Conservation (phyloP, 2,329 filamentous ascomycete genomes). For the Fusarium sp. region DNA sequence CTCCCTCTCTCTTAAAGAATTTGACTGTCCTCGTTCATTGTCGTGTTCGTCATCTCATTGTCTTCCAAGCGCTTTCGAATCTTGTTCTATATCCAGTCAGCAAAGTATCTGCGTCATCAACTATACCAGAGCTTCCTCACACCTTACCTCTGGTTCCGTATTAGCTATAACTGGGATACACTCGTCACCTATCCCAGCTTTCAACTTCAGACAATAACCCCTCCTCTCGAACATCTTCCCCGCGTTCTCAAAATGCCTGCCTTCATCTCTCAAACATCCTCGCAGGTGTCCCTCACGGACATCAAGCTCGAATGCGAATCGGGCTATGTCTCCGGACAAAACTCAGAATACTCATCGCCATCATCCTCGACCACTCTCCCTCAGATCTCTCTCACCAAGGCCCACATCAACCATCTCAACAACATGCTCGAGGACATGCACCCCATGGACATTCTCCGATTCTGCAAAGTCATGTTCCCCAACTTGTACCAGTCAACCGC, state of each 20-base stretch:
- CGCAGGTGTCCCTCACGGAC: constrained; percentile 57
- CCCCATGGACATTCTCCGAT: constrained; percentile 91
- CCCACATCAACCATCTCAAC: constrained; percentile 93
- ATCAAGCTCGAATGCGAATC: constrained; percentile 76
- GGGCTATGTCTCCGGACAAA: constrained; percentile 79
- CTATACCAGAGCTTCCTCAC: constrained; percentile 23
- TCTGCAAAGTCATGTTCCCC: constrained; percentile 92
- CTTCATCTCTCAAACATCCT: constrained; percentile 57
- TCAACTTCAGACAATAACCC: constrained; percentile 42
- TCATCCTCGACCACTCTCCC: constrained; percentile 67
- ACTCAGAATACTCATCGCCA: constrained; percentile 58
- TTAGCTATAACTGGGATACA: constrained; percentile 43
- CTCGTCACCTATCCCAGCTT: constrained; percentile 27
- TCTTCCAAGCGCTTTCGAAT: constrained; percentile 42
- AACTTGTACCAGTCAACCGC: constrained; percentile 90
- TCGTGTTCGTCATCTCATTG: constrained; percentile 41
- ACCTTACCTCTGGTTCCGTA: constrained; percentile 20
- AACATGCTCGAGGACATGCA: constrained; percentile 88
- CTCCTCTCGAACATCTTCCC: constrained; percentile 22
- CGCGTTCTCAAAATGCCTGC: constrained; percentile 54
- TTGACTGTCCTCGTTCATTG: constrained; percentile 43
- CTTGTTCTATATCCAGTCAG: constrained; percentile 41
- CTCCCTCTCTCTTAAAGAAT: constrained; percentile 48
- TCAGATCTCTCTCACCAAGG: constrained; percentile 86
- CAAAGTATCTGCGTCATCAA: constrained; percentile 47